Evolutionary conservation across 202 grass and related monocot species (phyloP), one percentile per base, ranked within the genome.

Genomic region (Miscanthus sacchariflorus): DNA sequence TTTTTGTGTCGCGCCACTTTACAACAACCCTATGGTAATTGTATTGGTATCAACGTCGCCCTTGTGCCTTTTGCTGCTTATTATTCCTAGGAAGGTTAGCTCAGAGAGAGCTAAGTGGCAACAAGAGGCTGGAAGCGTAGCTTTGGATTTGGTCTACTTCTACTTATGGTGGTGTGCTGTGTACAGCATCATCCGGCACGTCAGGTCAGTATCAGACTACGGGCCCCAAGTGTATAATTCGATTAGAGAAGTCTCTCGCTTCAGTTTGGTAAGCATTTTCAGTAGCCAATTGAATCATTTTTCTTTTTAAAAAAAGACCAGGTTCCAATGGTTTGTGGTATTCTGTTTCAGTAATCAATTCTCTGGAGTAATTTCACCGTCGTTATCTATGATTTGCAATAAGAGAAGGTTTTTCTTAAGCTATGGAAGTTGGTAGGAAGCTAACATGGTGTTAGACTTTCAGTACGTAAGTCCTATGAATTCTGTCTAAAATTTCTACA

Each of bases 81-180:
- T 70, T 80, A 38, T 87, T 90, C 58, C 45, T 84, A 39, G 73
- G 83, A 72, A 83, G n/a, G 38, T 80, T 76, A 87, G 80, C 73
- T 80, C 68, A 84, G 70, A 87, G 19, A 90, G 13, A 65, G 35
- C 30, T n/a, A 56, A 79, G 64, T 68, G 12, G 38, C n/a, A 81
- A 13, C 33, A n/a, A 67, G 12, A 77, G 10, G 19, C 58, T 69
- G 46, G 35, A 76, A 75, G 58, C 2, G 1, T 84, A 81, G 59
- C 46, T 42, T 75, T 46, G 19, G 58, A 84, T 87, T 79, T 68
- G 67, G 45, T 74, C 18, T 66, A 42, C 35, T 28, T 68, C 33
- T 73, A 43, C 43, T 21, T 45, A 28, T 80, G 45, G 39, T 28
- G 59, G 24, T 74, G 28, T 58, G 43, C 28, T 36, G 54, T 5